Conservation (phyloP, 1,139 yeast species). For the Yamadazyma diospyri region DNA sequence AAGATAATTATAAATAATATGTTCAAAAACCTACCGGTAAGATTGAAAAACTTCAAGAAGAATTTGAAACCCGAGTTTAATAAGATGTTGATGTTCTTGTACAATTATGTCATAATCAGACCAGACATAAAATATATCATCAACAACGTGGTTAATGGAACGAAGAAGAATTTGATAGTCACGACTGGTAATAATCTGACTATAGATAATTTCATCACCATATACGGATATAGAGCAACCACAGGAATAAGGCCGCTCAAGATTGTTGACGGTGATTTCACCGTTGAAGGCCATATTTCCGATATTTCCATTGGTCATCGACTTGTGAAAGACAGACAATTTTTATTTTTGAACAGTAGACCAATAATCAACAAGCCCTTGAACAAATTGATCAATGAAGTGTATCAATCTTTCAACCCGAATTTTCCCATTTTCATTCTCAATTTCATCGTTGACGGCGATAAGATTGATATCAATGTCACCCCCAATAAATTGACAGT, state of each 20-base stretch:
- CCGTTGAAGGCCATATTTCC: slow-evolving; percentile 62
- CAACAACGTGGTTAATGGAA: slow-evolving; percentile 48
- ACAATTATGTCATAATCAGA: slow-evolving; percentile 64
- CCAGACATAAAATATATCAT: slow-evolving; percentile 57
- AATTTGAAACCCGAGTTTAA: slow-evolving; percentile 70
- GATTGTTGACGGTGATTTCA: slow-evolving; percentile 19
- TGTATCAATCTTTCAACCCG: slow-evolving; percentile 63
- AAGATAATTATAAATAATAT: slow-evolving; percentile 47
- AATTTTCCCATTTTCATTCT: slow-evolving; percentile 75
- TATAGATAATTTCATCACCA: slow-evolving; percentile 55
- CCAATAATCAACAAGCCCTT: slow-evolving; percentile 65
- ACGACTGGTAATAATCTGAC: slow-evolving; percentile 43
- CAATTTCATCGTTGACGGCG: slow-evolving; percentile 52
- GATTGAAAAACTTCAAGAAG: slow-evolving; percentile 67
- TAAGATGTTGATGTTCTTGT: slow-evolving; percentile 59
- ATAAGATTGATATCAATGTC: slow-evolving; percentile 72
- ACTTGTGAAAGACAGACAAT: slow-evolving; percentile 69
- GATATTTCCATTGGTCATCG: slow-evolving; percentile 77
- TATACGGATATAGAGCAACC: slow-evolving; percentile 67
- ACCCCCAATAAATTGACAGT: slow-evolving; percentile 86
- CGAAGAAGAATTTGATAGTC: slow-evolving; percentile 47
- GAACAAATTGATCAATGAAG: slow-evolving; percentile 63
- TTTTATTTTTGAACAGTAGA: slow-evolving; percentile 66
- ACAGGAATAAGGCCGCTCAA: slow-evolving; percentile 53
- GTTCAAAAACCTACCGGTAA: slow-evolving; percentile 68